Base-by-base conservation (phyloP, 2,329 filamentous ascomycete genomes). In the Monosporascus sp. region DNA sequence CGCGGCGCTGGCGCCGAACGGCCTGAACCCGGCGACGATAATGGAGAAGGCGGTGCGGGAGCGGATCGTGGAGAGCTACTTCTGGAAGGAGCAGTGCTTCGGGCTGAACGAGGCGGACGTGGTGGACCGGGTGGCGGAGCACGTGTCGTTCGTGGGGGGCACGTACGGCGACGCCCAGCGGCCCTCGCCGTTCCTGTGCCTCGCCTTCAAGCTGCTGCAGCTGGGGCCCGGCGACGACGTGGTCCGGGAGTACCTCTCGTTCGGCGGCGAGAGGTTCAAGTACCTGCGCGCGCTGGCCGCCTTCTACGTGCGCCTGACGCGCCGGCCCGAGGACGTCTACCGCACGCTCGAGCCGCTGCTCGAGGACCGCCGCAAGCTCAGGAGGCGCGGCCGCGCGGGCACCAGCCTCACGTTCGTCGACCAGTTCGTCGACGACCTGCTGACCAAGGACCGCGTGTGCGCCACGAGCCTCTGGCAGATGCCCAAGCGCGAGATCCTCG, bases 11-110 rank as follows among this genome's bases (percentile, higher is more conserved):
- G 86, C 94, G 58, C 91, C 84, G 55, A 87, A 93, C 69, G 91
- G 91, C 56, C 87, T 95, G 66, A 97, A 97, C 74, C 93, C 93
- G 1, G 90, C 91, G n/a, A 92, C 89, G 5, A 89, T 97, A 56
- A 89, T 97, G 81, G 93, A 97, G 72, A 96, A 96, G 71, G 88
- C 91, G 41, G 91, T 97, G 60, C 89, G 90, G 67, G 94, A 99
- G 73, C 91, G 94, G 68, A 97, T 99, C 71, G 85, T 92, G 62
- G 91, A 96, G 67, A 90, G 86, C 51, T 95, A 96, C 75, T 99
- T 96, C 77, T 99, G 91, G 88, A 97, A 97, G 73, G 94, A 97
- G 74, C 92, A 97, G 75, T 97, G 94, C 71, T 99, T 97, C 73
- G 94, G 89, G 43, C 80, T 99, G 60, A 99, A 97, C 75, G 85